phyloP scores from a whole-genome alignment of 768 basidiomycete species.

The Rossbeevera mucosa region DNA sequence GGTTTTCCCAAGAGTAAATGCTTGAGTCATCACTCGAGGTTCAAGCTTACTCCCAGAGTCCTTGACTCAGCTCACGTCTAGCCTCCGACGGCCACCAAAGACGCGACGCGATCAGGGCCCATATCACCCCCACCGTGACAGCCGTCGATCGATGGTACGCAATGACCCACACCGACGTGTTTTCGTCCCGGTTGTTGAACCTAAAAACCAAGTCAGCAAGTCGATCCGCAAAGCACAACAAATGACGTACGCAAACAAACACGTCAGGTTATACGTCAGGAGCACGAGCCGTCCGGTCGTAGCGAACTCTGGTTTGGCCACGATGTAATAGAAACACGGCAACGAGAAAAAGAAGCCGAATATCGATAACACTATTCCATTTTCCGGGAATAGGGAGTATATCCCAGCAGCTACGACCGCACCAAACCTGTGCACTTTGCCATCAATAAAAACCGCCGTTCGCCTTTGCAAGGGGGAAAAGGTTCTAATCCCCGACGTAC shows the following conservation, averaged over 20 bases:
- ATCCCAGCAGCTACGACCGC: constrained; percentile 69
- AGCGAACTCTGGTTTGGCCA: constrained; percentile 71
- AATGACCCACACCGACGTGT: constrained; percentile 60
- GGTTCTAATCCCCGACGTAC: constrained; percentile 38
- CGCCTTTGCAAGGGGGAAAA: not conserved
- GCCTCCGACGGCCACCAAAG: constrained; percentile 98
- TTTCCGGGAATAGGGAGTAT: constrained; percentile 72
- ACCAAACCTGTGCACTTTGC: constrained; percentile 54
- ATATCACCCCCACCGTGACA: constrained; percentile 82
- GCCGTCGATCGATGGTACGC: constrained; percentile 75
- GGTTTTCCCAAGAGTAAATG: no score
- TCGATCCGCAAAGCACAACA: not conserved
- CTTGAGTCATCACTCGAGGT: no score
- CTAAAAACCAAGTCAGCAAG: constrained; percentile 33
- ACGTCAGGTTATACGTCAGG: constrained; percentile 87
- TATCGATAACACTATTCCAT: constrained; percentile 66
- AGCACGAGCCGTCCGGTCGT: constrained; percentile 77
- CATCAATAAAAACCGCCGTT: constrained; percentile 5
- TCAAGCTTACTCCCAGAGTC: constrained; percentile 75
- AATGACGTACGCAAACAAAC: constrained; percentile 52
- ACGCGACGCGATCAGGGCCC: constrained; percentile 83
- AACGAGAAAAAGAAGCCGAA: constrained; percentile 88
- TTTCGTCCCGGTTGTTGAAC: constrained; percentile 70
- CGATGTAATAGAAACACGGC: constrained; percentile 90
- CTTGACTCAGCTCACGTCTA: constrained; percentile 76